phyloP scores from a whole-genome alignment of 2,329 filamentous ascomycete species.

The Aureobasidium sp. region DNA sequence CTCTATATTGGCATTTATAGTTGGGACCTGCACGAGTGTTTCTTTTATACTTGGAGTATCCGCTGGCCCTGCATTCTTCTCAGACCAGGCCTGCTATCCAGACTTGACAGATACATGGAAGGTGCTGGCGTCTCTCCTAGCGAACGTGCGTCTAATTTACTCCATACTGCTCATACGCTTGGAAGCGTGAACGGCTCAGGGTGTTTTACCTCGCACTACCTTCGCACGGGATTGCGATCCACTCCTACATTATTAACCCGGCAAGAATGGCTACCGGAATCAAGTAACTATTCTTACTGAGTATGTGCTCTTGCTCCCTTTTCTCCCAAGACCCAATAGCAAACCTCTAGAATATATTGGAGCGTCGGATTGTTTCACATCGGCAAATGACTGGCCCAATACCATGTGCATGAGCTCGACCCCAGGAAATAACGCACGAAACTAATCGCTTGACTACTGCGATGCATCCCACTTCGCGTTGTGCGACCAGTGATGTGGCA shows the following conservation, averaged over 20 bases:
- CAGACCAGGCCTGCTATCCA: not conserved
- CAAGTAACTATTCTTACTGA: not conserved
- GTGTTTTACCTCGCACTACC: not conserved
- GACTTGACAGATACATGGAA: not conserved
- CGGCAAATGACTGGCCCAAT: not conserved
- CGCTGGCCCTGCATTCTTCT: not conserved
- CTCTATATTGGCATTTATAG: not conserved
- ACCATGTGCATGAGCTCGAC: not conserved
- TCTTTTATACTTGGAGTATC: not conserved
- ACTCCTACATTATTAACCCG: not conserved
- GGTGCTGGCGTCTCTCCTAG: not conserved
- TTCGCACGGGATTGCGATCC: not conserved
- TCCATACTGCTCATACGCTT: not conserved
- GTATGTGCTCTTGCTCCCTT: not conserved
- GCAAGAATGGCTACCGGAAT: not conserved
- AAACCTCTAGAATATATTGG: not conserved
- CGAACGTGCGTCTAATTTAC: not conserved
- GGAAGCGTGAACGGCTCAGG: not conserved
- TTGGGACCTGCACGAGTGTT: not conserved
- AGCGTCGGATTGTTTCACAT: not conserved
- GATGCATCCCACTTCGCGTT: constrained; percentile 12
- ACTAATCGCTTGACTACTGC: not conserved
- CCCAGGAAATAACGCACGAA: constrained; percentile 6
- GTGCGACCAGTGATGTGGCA: not conserved
- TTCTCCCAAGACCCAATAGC: not conserved